phyloP scores from a whole-genome alignment of 2,329 filamentous ascomycete species.

The Arthrobotrys sphaeroides region DNA sequence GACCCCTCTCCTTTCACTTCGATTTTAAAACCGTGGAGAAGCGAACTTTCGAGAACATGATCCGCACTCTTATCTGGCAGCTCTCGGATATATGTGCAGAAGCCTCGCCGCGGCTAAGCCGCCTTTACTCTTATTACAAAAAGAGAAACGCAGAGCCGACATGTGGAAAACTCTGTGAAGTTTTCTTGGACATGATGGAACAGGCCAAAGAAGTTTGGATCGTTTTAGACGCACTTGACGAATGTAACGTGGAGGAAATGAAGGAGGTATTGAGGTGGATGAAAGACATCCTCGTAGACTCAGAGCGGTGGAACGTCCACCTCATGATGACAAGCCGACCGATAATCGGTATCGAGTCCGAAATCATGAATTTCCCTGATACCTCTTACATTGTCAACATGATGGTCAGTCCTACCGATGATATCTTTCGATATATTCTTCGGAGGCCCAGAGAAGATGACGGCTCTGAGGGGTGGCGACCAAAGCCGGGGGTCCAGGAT shows the following conservation, averaged over 20 bases:
- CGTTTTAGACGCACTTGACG: constrained; percentile 59
- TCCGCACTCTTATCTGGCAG: constrained; percentile 61
- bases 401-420: not conserved
- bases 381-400: not conserved
- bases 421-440: constrained; percentile 14
- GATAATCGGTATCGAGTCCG: not conserved
- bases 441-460: constrained; percentile 41
- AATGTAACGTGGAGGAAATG: constrained; percentile 52
- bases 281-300: not conserved
- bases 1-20: constrained; percentile 60
- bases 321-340: not conserved
- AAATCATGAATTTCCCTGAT: not conserved
- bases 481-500: constrained; percentile 50
- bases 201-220: constrained; percentile 57
- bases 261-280: not conserved
- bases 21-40: constrained; percentile 62
- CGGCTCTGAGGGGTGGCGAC: constrained; percentile 57
- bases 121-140: constrained; percentile 56
- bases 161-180: constrained; percentile 55
- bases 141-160: constrained; percentile 58
- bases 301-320: not conserved
- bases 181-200: constrained; percentile 57
- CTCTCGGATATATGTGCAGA: constrained; percentile 56
- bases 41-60: constrained; percentile 59
- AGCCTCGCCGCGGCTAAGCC: constrained; percentile 55